Evolutionary conservation across 352 stramenopile genomes (phyloP).

Genomic region (Phytophthora cryptogea): DNA sequence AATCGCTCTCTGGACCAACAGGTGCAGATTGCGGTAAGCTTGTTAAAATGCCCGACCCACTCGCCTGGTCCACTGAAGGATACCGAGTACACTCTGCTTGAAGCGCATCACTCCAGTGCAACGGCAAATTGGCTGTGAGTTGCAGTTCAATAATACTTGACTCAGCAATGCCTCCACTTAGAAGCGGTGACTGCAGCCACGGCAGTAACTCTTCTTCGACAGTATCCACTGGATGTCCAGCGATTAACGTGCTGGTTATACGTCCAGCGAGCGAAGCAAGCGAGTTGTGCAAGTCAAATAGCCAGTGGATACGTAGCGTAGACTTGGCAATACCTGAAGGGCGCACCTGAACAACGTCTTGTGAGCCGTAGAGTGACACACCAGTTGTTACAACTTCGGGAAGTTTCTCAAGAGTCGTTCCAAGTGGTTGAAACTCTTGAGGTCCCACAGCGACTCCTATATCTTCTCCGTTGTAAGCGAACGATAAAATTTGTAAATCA

Average conservation of each 20-base stretch:
- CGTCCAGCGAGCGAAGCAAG: conserved; percentile 71
- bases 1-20: conserved; percentile 20
- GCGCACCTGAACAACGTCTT: conserved; percentile 77
- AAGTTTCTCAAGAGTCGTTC: conserved; percentile 33
- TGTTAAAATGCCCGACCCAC: conserved; percentile 9
- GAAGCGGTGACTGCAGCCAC: conserved; percentile 81
- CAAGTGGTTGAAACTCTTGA: conserved; percentile 41
- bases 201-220: conserved; percentile 84
- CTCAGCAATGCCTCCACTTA: conserved; percentile 69
- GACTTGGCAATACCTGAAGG: conserved; percentile 76
- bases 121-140: conserved; percentile 4
- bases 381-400: conserved; percentile 50
- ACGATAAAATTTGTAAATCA: conserved; percentile 72
- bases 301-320: conserved; percentile 81
- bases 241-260: conserved; percentile 74
- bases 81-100: conserved; percentile 38
- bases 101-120: conserved; percentile 47
- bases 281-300: conserved; percentile 83
- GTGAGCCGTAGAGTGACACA: conserved; percentile 69
- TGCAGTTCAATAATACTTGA: conserved; percentile 3
- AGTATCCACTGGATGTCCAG: conserved; percentile 71
- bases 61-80: conserved; percentile 16
- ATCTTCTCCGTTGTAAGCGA: conserved; percentile 68
- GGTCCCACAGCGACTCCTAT: conserved; percentile 63
- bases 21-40: conserved; percentile 5